phyloP scores from a whole-genome alignment of 768 basidiomycete species.

The Rossbeevera mucosa region DNA sequence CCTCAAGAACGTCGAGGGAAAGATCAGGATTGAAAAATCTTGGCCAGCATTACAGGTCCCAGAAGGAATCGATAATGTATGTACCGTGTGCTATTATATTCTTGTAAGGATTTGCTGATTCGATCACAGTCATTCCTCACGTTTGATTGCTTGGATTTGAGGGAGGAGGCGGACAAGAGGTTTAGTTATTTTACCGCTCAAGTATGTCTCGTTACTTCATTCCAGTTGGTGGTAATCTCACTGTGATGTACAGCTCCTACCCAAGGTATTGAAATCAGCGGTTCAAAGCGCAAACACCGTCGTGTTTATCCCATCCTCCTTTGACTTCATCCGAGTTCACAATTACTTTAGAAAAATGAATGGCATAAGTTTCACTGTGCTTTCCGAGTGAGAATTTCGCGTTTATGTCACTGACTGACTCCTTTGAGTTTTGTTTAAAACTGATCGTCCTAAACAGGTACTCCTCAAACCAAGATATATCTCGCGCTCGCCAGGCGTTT shows the following conservation, averaged over 20 bases:
- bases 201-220: constrained; percentile 34
- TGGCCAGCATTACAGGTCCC: constrained; percentile 77
- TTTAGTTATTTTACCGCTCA: constrained; percentile 86
- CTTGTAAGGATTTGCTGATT: neutral
- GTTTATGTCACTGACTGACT: neutral
- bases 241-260: constrained; percentile 57
- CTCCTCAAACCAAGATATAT: constrained; percentile 90
- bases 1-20: constrained; percentile 83
- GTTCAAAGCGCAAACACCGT: constrained; percentile 87
- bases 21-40: constrained; percentile 61
- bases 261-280: constrained; percentile 82
- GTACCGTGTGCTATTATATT: constrained; percentile 15
- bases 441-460: constrained; percentile 48
- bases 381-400: constrained; percentile 71
- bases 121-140: constrained; percentile 56
- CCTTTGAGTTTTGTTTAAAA: neutral
- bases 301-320: constrained; percentile 90
- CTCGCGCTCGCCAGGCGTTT: constrained; percentile 88
- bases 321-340: constrained; percentile 91
- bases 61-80: constrained; percentile 76
- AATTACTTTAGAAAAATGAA: constrained; percentile 76
- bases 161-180: constrained; percentile 81
- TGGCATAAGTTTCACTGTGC: constrained; percentile 69
- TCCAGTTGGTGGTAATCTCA: neutral
- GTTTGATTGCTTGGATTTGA: constrained; percentile 67